Base-by-base conservation (phyloP, 2,329 filamentous ascomycete species). In the Colletotrichum nymphaeae region DNA sequence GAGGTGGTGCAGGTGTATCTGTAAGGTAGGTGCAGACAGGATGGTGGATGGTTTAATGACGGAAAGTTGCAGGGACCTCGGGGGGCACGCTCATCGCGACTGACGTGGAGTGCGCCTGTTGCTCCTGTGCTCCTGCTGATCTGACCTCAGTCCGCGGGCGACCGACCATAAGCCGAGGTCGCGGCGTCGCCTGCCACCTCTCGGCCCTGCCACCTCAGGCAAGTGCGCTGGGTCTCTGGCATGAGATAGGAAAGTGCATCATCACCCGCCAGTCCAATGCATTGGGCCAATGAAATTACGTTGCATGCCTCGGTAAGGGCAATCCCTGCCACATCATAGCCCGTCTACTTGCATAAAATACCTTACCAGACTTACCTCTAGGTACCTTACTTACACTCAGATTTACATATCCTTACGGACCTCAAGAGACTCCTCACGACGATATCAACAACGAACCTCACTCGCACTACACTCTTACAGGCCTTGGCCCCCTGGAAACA, bases 241-340 rank as follows among this genome's bases (percentile, higher is more conserved):
- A 72, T 68, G 64, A 68, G 64, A 52, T 56, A 26, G 46, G 26
- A 62, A 71, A 71, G 64, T 60, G 22, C 56, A 37, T 60, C 42
- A 59, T 66, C 46, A 52, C 19, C 35, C 46, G 35, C 11, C 11
- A 26, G 24, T n/a, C 42, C 24, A 32, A 32, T 53, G 66, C 70
- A 69, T 70, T 73, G 53, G 60, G 55, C 70, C 70, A 73, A 69
- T 69, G 24, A 73, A 37, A 73, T 73, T 70, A 60, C 32, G 52
- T 64, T 37, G 22, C 58, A 73, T 69, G 55, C 66, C 59, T 69
- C 55, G 37, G 59, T 32, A 63, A 67, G 59, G 66, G 14, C 55
- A 24, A 64, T 65, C 70, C 70, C 60, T 73, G 66, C 11, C 37
- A 4, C 6, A 5, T 32, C 9, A 14, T 8, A 49, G 42, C 4